phyloP scores from a whole-genome alignment of 2,329 filamentous ascomycete genomes.

The Xylariaceae sp. region DNA sequence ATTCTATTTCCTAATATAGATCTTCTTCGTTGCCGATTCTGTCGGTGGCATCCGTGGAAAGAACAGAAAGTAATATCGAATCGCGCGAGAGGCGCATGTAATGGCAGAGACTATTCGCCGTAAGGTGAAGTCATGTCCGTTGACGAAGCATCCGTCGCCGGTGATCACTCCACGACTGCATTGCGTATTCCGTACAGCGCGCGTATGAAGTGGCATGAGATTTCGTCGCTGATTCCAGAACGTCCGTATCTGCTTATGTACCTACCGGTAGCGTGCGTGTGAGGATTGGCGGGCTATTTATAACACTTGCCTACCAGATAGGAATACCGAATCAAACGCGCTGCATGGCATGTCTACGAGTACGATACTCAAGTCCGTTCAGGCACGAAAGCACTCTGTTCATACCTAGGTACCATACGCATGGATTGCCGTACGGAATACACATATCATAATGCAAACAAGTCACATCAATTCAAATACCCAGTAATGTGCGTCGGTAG shows the following conservation, averaged over 20 bases:
- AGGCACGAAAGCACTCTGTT: too few species aligned
- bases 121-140: too few species aligned
- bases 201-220: not conserved
- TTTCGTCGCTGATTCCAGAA: not conserved
- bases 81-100: too few species aligned
- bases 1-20: not conserved
- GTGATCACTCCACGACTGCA: too few species aligned
- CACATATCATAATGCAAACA: not conserved
- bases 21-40: not conserved
- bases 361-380: too few species aligned
- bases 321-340: too few species aligned
- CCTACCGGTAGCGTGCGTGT: not conserved
- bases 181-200: too few species aligned
- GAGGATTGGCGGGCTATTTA: not conserved
- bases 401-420: not conserved
- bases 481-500: not conserved
- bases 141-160: too few species aligned
- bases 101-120: too few species aligned
- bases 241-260: too few species aligned
- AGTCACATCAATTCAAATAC: not conserved
- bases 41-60: not conserved
- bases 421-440: not conserved
- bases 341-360: too few species aligned
- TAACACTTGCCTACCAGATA: not conserved
- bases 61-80: too few species aligned